These are phyloP conservation scores for Micractinium sp. DNA, from an alignment of 139 green algal genomes.

Conservation along the genomic window DNA sequence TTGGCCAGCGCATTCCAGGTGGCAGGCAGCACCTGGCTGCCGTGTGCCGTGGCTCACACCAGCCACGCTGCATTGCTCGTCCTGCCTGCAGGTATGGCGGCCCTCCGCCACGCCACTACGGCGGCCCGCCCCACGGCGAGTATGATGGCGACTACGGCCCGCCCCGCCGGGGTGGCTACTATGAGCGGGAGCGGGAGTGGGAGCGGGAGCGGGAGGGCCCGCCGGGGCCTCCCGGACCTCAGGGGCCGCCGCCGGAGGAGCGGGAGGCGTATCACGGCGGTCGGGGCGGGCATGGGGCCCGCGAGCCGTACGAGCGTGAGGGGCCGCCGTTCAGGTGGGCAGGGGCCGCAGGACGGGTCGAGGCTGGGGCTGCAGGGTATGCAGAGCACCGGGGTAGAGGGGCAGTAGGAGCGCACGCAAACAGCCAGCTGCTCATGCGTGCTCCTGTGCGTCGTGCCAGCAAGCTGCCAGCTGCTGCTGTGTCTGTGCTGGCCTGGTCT, in stretches of 20 bases:
- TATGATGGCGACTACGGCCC: slow-evolving; percentile 13
- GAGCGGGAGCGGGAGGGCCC: no score
- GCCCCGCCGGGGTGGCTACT: neutral
- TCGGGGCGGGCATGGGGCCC: neutral
- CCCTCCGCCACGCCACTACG: neutral
- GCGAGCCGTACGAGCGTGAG: neutral
- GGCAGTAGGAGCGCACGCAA: no score
- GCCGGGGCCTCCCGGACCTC: no score
- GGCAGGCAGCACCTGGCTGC: neutral
- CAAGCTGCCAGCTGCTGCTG: neutral
- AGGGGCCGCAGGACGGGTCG: neutral
- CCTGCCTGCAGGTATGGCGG: neutral
- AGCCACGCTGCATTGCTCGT: neutral
- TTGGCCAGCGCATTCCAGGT: neutral
- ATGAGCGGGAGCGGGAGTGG: neutral
- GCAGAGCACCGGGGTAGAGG: neutral
- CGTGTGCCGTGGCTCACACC: neutral
- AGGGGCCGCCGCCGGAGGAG: neutral
- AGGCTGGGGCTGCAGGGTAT: neutral
- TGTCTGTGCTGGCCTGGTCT: neutral
- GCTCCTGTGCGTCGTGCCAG: neutral
- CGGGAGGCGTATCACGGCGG: neutral
- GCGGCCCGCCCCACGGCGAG: neutral
- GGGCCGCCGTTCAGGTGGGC: slow-evolving; percentile 1
- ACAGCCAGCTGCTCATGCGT: neutral